Evolutionary conservation across 257 asterid genomes (phyloP).

Genomic region (Paulownia fortunei): DNA sequence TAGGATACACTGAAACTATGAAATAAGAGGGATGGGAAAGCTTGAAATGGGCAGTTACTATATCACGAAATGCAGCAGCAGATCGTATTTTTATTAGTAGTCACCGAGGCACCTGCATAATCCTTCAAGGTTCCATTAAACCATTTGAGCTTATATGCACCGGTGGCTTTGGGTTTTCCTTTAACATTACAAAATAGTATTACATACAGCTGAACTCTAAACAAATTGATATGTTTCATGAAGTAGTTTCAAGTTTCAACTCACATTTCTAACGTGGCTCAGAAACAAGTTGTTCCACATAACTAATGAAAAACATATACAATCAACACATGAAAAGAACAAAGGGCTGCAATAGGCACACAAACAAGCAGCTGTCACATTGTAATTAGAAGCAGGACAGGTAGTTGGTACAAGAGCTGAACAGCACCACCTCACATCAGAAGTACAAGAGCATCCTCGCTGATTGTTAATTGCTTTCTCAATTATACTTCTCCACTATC

Average conservation of each 20-base stretch:
- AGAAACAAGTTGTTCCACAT: constrained; percentile 25
- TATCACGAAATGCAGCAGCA: not conserved
- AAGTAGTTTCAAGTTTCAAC: constrained; percentile 11
- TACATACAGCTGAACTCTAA: constrained; percentile 34
- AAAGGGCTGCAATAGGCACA: constrained; percentile 29
- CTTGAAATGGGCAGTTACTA: not conserved
- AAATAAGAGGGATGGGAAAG: not conserved
- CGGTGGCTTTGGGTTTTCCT: not conserved
- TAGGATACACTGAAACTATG: not conserved
- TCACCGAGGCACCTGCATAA: not conserved
- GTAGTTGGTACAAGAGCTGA: not conserved
- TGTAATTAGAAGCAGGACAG: constrained; percentile 27
- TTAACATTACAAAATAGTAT: constrained; percentile 28
- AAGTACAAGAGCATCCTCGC: constrained; percentile 7
- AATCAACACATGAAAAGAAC: constrained; percentile 1
- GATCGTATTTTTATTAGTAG: not conserved
- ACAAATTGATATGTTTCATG: constrained; percentile 9
- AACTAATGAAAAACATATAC: constrained; percentile 25
- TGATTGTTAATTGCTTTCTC: constrained; percentile 10
- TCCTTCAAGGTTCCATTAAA: not conserved
- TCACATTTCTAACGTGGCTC: constrained; percentile 16
- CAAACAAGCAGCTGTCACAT: constrained; percentile 26
- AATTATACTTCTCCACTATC: constrained; percentile 75
- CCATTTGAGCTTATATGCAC: not conserved
- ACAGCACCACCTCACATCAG: constrained; percentile 19